Conservation (phyloP, 2,329 filamentous ascomycete genomes). For the Aspergillus oerlinghausenensis region DNA sequence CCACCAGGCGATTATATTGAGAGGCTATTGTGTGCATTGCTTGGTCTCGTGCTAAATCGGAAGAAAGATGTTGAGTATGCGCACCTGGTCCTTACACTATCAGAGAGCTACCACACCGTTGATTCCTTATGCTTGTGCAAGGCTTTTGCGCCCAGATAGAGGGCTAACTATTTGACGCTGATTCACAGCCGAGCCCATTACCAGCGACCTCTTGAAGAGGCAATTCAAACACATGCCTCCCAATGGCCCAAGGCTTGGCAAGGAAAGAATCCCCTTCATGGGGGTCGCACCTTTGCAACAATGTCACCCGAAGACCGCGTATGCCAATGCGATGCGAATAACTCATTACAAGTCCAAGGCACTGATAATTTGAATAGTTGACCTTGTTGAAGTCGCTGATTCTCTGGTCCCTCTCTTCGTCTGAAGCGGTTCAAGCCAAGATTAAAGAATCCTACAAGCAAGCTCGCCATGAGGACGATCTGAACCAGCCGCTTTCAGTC, state of each 20-base stretch:
- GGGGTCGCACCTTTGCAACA: slow-evolving; percentile 72
- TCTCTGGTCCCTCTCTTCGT: slow-evolving; percentile 84
- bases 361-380: slow-evolving; percentile 53
- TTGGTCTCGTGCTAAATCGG: slow-evolving; percentile 85
- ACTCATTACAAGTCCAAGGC: slow-evolving; percentile 1
- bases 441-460: slow-evolving; percentile 89
- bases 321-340: slow-evolving; percentile 29
- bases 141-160: slow-evolving; percentile 4
- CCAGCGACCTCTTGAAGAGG: slow-evolving; percentile 87
- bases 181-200: slow-evolving; percentile 77
- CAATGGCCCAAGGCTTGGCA: slow-evolving; percentile 89
- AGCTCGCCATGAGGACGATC: slow-evolving; percentile 69
- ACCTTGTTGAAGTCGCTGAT: slow-evolving; percentile 76
- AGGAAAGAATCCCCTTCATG: slow-evolving; percentile 74
- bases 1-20: slow-evolving; percentile 81
- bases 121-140: slow-evolving; percentile 1
- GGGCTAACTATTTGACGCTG: slow-evolving; percentile 26
- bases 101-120: not conserved
- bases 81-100: slow-evolving; percentile 14
- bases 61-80: slow-evolving; percentile 98
- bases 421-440: slow-evolving; percentile 72
- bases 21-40: slow-evolving; percentile 79
- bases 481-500: slow-evolving; percentile 82
- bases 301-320: slow-evolving; percentile 82
- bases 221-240: slow-evolving; percentile 73